Evolutionary conservation across 805 yeast genomes (phyloP).

Genomic region (Zygosaccharomyces gambellarensis): DNA sequence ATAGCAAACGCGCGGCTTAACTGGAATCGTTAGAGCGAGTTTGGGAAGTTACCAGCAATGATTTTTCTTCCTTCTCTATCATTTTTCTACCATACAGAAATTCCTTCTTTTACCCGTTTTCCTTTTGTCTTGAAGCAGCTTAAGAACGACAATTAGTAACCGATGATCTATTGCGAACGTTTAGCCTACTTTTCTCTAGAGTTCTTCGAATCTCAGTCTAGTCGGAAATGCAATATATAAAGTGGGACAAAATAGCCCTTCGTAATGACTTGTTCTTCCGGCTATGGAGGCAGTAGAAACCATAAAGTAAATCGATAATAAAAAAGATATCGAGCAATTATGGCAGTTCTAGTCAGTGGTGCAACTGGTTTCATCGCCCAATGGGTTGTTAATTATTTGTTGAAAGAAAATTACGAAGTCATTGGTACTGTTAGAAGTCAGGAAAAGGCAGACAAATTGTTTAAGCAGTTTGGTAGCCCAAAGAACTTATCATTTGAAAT

Average conservation of each 20-base stretch:
- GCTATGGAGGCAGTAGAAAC: not conserved
- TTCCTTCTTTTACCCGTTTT: not conserved
- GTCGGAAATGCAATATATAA: not conserved
- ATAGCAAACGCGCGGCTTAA: too few relatives aligned
- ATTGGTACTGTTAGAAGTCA: slow-evolving; percentile 44
- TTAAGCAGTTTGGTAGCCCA: slow-evolving; percentile 25
- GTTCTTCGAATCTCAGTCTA: not conserved
- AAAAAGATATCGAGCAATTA: not conserved
- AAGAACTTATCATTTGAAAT: slow-evolving; percentile 41
- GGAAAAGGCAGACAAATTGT: slow-evolving; percentile 36
- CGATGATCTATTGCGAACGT: not conserved
- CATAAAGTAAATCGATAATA: too few relatives aligned
- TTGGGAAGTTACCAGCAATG: too few relatives aligned
- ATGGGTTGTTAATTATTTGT: slow-evolving; percentile 38
- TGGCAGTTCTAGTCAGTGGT: slow-evolving; percentile 42
- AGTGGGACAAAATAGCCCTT: not conserved
- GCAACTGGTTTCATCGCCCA: slow-evolving; percentile 49
- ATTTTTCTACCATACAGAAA: not conserved
- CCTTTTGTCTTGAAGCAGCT: not conserved
- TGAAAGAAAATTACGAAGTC: slow-evolving; percentile 39
- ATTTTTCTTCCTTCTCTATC: too few relatives aligned
- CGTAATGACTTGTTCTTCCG: not conserved
- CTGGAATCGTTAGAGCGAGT: too few relatives aligned
- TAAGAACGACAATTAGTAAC: not conserved
- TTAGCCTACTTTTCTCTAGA: not conserved